These are phyloP conservation scores for Tolypocladium tundrense DNA, from an alignment of 2,329 filamentous ascomycete species.

Conservation along the genomic window DNA sequence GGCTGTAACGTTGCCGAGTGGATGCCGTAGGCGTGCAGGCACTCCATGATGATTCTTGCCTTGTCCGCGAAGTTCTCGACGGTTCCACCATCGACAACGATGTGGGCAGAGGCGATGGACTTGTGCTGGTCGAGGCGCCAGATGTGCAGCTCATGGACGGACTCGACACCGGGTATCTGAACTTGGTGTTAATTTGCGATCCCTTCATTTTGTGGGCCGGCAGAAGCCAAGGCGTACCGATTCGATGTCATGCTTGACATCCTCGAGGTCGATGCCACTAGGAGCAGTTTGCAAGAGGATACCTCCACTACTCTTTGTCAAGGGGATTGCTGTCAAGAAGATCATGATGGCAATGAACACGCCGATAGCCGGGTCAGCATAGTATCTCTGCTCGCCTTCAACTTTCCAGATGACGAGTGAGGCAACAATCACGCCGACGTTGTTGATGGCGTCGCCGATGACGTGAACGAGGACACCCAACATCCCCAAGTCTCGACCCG, in stretches of 20 bases:
- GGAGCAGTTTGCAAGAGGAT: constrained; percentile 62
- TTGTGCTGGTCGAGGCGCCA: constrained; percentile 66
- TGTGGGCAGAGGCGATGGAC: constrained; percentile 57
- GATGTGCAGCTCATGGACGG: constrained; percentile 63
- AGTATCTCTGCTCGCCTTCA: constrained; percentile 47
- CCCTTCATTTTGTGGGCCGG: not conserved
- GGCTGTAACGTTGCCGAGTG: constrained; percentile 64
- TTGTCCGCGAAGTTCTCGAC: constrained; percentile 49
- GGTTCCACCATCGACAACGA: constrained; percentile 49
- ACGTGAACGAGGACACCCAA: constrained; percentile 62
- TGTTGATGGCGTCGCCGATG: constrained; percentile 64
- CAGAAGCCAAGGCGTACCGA: constrained; percentile 27
- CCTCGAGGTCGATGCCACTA: constrained; percentile 43
- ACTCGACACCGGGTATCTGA: constrained; percentile 54
- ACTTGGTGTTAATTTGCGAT: not conserved
- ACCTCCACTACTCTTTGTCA: constrained; percentile 50
- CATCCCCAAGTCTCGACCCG: constrained; percentile 55
- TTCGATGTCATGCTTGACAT: constrained; percentile 60
- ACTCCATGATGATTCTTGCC: constrained; percentile 54
- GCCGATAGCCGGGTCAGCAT: constrained; percentile 61
- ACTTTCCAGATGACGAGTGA: constrained; percentile 60
- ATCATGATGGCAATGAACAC: constrained; percentile 67
- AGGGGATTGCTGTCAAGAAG: constrained; percentile 49
- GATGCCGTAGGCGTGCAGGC: constrained; percentile 63
- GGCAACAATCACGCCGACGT: constrained; percentile 62